Conservation (phyloP, 2,329 filamentous ascomycete species). For the Endothia cerciana region DNA sequence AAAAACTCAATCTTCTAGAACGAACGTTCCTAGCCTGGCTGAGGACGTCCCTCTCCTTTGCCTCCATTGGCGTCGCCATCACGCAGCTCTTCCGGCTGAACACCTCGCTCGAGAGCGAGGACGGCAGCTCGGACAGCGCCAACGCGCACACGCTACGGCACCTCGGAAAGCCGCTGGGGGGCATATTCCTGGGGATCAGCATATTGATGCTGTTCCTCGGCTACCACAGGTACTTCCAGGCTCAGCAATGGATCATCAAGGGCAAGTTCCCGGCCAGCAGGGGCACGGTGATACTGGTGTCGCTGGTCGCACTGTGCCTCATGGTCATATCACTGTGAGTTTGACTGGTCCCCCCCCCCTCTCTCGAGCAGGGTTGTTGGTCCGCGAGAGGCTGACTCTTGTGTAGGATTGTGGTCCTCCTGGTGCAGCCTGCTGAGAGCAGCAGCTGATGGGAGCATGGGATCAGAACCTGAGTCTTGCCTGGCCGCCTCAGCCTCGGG, state of each 20-base stretch:
- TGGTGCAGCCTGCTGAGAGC: constrained; percentile 15
- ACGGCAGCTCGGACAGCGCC: constrained; percentile 35
- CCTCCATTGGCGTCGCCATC: constrained; percentile 80
- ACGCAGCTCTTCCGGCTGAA: constrained; percentile 86
- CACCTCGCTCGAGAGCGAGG: constrained; percentile 55
- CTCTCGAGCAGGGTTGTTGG: too few species aligned
- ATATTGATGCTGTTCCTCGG: constrained; percentile 77
- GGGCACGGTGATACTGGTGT: constrained; percentile 73
- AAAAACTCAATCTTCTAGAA: constrained; percentile 53
- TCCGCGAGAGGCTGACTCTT: constrained; percentile 2
- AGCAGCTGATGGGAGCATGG: not conserved
- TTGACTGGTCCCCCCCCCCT: not conserved
- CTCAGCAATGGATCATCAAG: constrained; percentile 77
- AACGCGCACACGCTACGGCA: constrained; percentile 56
- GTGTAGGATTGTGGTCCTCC: constrained; percentile 11
- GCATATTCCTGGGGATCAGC: constrained; percentile 75
- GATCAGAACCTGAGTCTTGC: not conserved
- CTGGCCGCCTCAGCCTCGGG: not conserved
- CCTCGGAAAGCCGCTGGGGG: constrained; percentile 74
- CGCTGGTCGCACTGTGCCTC: constrained; percentile 64
- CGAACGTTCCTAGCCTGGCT: constrained; percentile 86
- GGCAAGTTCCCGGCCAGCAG: constrained; percentile 59
- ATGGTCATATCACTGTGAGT: constrained; percentile 59
- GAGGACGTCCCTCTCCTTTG: constrained; percentile 79
- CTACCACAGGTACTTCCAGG: constrained; percentile 77